Base-by-base conservation (phyloP, 495 filamentous ascomycete species). In the Lepraria neglecta region DNA sequence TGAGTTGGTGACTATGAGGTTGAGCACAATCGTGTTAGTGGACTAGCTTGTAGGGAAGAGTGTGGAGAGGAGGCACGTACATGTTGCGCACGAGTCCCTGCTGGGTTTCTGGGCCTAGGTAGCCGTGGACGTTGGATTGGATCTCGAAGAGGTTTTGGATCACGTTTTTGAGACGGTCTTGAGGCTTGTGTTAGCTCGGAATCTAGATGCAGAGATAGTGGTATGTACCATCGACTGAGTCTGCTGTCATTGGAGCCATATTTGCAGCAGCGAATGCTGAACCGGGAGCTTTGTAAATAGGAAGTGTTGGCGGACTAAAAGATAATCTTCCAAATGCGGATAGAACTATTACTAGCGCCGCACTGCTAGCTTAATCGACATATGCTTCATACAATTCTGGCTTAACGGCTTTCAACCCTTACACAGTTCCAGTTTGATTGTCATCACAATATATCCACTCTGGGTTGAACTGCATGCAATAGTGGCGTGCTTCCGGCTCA, bases 111-210 rank as follows among this genome's bases (percentile, higher is more conserved):
- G 81, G 74, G 44, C 86, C 86, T 63, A 84, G 77, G 63, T 84
- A 80, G 73, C 90, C 87, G 73, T 90, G 87, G 53, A 84, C 80
- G 38, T 84, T 78, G 35, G 86, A 82, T 74, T 91, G 87, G 61
- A 96, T 79, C 69, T 91, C 84, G 77, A 89, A 95, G 54, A 97
- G 85, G 67, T 91, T 87, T 68, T 94, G 88, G 72, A 97, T 91
- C 45, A 91, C 79, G 66, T 81, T 76, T 62, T 88, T 87, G 72
- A 88, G 74, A 66, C 83, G 78, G 46, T 79, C 84, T 85, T 68
- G 38, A 11, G 14, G 0, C 33, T 10, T 4, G 14, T 3, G 15
- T 56, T 31, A 38, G 47, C 35, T 55, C 19, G 27, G 4, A 12
- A 10, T 21, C 14, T 12, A 24, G 4, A 6, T 9, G 58, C 45